Evolutionary conservation across 2,329 filamentous ascomycete genomes (phyloP), one percentile per base, ranked within the genome.

Genomic region (Corniculantispora saksenae): DNA sequence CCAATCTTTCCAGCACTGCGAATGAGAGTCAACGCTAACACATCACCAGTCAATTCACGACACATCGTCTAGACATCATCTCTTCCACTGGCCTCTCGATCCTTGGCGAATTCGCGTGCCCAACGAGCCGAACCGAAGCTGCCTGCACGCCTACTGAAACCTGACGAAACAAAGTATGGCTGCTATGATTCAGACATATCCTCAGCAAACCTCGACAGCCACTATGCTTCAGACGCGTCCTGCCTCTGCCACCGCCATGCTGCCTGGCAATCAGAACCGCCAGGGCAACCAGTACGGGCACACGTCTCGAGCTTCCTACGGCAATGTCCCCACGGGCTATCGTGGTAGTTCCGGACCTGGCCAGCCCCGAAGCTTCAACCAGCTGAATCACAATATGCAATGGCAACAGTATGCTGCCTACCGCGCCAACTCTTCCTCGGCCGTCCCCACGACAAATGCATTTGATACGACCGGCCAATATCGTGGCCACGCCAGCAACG

Each of bases 131-230:
- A 45, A 23, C 12, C 47, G 12, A 61, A 23, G 19, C 32, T 32
- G 32, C 32, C 32, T 6, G 23, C n/a, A 59, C 12, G 32, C 12
- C 40, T 29, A 29, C 35, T 10, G 21, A 23, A 9, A 12, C 21
- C 51, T 19, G 19, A 10, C 15, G 29, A 19, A 2, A 25, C 3
- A 65, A 83, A 90, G 76, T 77, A 94, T 95, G 92, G 91, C 91
- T 83, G 91, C 91, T 78, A 84, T 94, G 83, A 90, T 94, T 74
- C 92, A 94, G 81, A 88, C 90, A 67, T 91, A 91, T 76, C 87
- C 91, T 73, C 89, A 92, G 80, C 90, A 92, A 79, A 88, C 89
- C 74, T 84, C 84, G 78, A 89, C 90, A 70, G 84, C 89, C 72
- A 89, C 89, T 69, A 90, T 93, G 85, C 88, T 94, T 73, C 91